phyloP scores from a whole-genome alignment of 805 yeast species.

The Candida adriatica region DNA sequence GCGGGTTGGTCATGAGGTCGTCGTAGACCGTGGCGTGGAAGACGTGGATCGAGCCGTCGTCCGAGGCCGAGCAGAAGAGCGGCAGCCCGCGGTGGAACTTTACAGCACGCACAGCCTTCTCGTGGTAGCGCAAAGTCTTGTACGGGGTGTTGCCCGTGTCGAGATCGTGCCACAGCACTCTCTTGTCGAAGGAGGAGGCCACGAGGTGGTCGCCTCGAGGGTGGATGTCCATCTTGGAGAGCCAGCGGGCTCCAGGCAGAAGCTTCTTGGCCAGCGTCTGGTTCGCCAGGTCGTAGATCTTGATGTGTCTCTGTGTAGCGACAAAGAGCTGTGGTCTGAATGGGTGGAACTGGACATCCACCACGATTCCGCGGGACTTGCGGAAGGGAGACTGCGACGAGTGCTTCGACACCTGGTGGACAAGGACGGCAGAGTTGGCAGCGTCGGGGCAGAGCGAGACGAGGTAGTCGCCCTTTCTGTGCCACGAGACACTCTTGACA shows the following conservation, averaged over 20 bases:
- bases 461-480: conserved; percentile 93
- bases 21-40: conserved; percentile 97
- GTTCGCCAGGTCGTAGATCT: conserved; percentile 83
- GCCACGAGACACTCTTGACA: conserved; percentile 87
- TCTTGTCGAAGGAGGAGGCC: conserved; percentile 89
- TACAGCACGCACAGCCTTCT: conserved; percentile 86
- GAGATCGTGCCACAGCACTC: conserved; percentile 95
- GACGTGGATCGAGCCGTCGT: conserved; percentile 88
- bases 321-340: conserved; percentile 90
- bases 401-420: conserved; percentile 93
- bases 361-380: conserved; percentile 86
- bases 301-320: conserved; percentile 86
- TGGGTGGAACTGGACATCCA: conserved; percentile 97
- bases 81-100: conserved; percentile 86
- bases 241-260: conserved; percentile 94
- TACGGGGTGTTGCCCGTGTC: conserved; percentile 87
- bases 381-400: conserved; percentile 93
- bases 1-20: conserved; percentile 89
- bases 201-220: conserved; percentile 93
- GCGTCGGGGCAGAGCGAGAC: conserved; percentile 96
- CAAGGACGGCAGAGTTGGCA: conserved; percentile 79
- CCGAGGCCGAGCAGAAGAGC: conserved; percentile 89
- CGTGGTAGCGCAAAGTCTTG: conserved; percentile 92
- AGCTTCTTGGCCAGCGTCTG: conserved; percentile 80
- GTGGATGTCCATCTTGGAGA: conserved; percentile 85